These are phyloP conservation scores for Aspergillus ostianus DNA, from an alignment of 495 filamentous ascomycete species.

Conservation along the genomic window DNA sequence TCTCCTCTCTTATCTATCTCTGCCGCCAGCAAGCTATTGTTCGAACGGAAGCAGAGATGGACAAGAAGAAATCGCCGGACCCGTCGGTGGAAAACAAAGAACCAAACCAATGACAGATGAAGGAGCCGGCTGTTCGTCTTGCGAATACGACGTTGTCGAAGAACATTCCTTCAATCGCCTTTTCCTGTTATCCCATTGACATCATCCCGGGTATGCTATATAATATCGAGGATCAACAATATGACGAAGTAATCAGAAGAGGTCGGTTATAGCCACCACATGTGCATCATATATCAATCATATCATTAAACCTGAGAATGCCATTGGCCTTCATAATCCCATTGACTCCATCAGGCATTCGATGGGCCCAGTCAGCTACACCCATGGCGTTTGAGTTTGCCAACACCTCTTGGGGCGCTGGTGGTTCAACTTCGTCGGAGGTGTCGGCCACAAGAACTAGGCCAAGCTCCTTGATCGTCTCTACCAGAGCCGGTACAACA, in stretches of 20 bases:
- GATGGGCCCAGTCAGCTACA: constrained; percentile 43
- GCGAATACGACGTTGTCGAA: too few relatives aligned
- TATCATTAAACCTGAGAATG: constrained; percentile 87
- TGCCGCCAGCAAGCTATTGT: not conserved
- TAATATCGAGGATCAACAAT: constrained; percentile 3
- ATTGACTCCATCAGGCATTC: constrained; percentile 71
- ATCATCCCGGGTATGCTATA: not conserved
- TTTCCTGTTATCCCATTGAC: not conserved
- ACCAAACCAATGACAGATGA: too few relatives aligned
- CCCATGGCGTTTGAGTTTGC: constrained; percentile 43
- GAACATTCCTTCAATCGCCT: too few relatives aligned
- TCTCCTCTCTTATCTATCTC: constrained; percentile 21
- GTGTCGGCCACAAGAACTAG: constrained; percentile 91
- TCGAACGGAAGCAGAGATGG: not conserved
- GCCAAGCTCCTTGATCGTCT: constrained; percentile 90
- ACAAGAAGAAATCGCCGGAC: not conserved
- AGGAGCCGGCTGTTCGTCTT: too few relatives aligned
- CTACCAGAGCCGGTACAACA: constrained; percentile 86
- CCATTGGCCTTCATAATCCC: constrained; percentile 82
- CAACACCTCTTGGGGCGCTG: constrained; percentile 44
- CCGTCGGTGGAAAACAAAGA: not conserved
- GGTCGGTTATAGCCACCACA: too few relatives aligned
- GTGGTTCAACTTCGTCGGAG: constrained; percentile 48
- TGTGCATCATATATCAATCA: constrained; percentile 75
- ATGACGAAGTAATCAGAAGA: not conserved